Conservation (phyloP, 495 filamentous ascomycete species). For the Penicillium coprophilum region DNA sequence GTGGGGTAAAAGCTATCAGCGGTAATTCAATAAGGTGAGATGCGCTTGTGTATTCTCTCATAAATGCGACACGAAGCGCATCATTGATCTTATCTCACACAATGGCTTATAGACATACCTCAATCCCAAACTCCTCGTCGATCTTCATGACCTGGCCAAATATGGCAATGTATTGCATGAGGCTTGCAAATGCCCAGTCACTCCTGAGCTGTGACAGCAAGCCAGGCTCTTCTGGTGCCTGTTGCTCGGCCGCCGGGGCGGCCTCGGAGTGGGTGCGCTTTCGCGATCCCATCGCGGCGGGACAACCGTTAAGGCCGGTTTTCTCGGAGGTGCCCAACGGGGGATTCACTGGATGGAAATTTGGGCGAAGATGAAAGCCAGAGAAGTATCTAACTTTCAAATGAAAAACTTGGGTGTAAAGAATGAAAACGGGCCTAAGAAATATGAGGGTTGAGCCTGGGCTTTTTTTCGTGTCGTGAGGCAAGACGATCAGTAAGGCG, state of each 20-base stretch:
- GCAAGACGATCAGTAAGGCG: slow-evolving; percentile 33
- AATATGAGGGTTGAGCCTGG: slow-evolving; percentile 1
- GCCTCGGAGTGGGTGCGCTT: slow-evolving; percentile 74
- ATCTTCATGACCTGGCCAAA: slow-evolving; percentile 89
- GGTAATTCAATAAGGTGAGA: neutral
- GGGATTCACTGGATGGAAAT: slow-evolving; percentile 18
- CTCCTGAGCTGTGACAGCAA: slow-evolving; percentile 72
- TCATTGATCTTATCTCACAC: neutral
- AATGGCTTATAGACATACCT: slow-evolving; percentile 54
- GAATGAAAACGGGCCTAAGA: neutral
- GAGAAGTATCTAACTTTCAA: slow-evolving; percentile 4
- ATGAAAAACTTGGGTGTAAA: neutral
- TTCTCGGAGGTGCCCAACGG: slow-evolving; percentile 8
- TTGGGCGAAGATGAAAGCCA: neutral
- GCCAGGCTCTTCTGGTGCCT: slow-evolving; percentile 49
- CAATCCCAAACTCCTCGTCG: slow-evolving; percentile 79
- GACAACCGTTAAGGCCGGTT: slow-evolving; percentile 31
- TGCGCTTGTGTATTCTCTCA: neutral
- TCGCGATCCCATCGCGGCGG: slow-evolving; percentile 54
- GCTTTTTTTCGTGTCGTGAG: slow-evolving; percentile 29
- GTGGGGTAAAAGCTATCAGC: slow-evolving; percentile 16
- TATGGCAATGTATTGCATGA: slow-evolving; percentile 88
- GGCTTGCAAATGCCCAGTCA: slow-evolving; percentile 92
- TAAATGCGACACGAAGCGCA: slow-evolving; percentile 15
- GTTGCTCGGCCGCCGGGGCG: slow-evolving; percentile 46